phyloP scores from a whole-genome alignment of 139 green algal species.

The Haematococcus sp. region DNA sequence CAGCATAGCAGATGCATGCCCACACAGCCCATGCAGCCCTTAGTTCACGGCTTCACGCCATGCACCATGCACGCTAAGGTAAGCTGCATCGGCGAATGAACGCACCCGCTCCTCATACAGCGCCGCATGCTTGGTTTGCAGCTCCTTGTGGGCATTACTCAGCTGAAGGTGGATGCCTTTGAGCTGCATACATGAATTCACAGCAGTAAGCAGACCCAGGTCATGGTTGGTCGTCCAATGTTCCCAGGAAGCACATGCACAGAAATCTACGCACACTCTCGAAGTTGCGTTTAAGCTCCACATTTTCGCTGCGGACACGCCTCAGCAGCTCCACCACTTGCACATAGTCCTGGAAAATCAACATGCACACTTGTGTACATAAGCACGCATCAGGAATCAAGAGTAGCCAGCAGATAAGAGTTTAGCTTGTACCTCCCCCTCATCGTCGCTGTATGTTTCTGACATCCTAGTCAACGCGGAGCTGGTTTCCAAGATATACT shows the following conservation, averaged over 20 bases:
- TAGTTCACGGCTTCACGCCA: neutral
- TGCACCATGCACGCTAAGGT: too few species aligned
- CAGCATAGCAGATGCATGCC: neutral
- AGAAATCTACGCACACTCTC: conserved; percentile 39
- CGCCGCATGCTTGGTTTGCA: conserved; percentile 27
- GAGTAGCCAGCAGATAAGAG: neutral
- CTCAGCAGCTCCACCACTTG: conserved; percentile 34
- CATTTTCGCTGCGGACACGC: conserved; percentile 37
- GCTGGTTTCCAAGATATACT: too few species aligned
- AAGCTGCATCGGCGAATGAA: too few species aligned
- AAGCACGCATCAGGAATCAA: neutral
- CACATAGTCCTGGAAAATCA: conserved; percentile 28
- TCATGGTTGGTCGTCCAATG: neutral
- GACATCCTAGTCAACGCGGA: too few species aligned
- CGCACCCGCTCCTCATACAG: conserved; percentile 51
- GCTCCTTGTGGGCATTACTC: conserved; percentile 24
- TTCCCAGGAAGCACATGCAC: neutral
- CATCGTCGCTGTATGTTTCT: conserved; percentile 2
- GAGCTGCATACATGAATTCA: conserved; percentile 29
- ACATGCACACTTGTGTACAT: neutral
- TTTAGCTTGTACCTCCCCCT: neutral
- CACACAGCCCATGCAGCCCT: neutral
- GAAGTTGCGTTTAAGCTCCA: conserved; percentile 59
- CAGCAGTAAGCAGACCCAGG: neutral
- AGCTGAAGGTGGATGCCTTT: conserved; percentile 43